Percentiles rank a stretch among this genome's conserved stretches.
Evolutionary conservation across 768 basidiomycete genomes (phyloP).

Genomic region (Boletales sp.): DNA sequence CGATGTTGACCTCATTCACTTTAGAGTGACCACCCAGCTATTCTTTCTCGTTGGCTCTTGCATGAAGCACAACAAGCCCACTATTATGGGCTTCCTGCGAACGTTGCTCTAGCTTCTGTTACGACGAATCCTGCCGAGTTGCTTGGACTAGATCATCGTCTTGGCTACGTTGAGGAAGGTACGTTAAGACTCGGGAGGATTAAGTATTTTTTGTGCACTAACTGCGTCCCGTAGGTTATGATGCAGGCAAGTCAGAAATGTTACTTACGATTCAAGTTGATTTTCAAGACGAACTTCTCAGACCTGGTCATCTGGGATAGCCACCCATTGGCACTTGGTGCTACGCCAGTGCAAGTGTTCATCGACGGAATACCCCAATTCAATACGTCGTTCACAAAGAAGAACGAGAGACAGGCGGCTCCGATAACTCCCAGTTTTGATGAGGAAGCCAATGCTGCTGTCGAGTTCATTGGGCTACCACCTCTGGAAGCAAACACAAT

Average conservation of each 20-base stretch:
- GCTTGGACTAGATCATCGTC: constrained; percentile 75
- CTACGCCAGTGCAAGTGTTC: constrained; percentile 77
- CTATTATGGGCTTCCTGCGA: constrained; percentile 71
- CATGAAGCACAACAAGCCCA: constrained; percentile 85
- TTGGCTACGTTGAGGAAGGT: constrained; percentile 73
- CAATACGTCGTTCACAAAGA: constrained; percentile 33
- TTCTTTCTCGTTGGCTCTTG: constrained; percentile 71
- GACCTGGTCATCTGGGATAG: constrained; percentile 65
- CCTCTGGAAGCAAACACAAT: constrained; percentile 46
- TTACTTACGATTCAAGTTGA: neutral
- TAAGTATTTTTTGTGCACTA: neutral
- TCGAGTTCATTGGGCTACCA: constrained; percentile 66
- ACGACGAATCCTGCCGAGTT: constrained; percentile 69
- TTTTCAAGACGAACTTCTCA: constrained; percentile 12
- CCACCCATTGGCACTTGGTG: constrained; percentile 74
- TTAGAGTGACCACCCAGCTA: constrained; percentile 63
- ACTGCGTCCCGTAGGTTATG: constrained; percentile 47
- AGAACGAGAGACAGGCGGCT: constrained; percentile 49
- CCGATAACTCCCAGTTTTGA: constrained; percentile 58
- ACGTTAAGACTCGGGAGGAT: neutral
- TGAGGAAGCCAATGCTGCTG: constrained; percentile 51
- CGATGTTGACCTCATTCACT: neutral
- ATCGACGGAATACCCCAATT: constrained; percentile 80
- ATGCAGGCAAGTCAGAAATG: constrained; percentile 43
- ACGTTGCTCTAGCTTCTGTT: constrained; percentile 69